Base-by-base conservation (phyloP, 2,329 filamentous ascomycete genomes). In the Colletotrichum zoysiae region DNA sequence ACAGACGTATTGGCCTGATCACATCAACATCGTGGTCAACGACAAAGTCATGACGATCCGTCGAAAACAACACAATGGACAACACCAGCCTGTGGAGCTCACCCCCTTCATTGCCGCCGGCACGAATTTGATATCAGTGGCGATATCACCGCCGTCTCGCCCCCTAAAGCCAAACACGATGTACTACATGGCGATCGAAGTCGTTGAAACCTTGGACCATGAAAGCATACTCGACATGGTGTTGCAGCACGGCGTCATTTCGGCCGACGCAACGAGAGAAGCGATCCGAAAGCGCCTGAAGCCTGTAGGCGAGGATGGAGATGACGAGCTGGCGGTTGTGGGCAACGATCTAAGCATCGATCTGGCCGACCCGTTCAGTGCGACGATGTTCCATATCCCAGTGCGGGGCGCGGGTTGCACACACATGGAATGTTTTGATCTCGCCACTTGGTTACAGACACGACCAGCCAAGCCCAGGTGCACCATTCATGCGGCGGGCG, bases 401-500 rank as follows among this genome's bases (percentile, higher is more conserved):
- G 93, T 91, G 2, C 91, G 95, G 38, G 91, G 94, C 35, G 83
- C 77, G 9, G 76, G 80, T 3, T 99, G 96, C 79, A 84, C 84
- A 33, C 95, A 99, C 78, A 84, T 92, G 46, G 94, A 98, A 78
- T 97, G 95, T 78, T 98, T 98, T 78, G 95, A 98, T 79, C 89
- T 98, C 9, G 88, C 92, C 26, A 95, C 89, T 0, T 98, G 94
- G 84, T 87, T 99, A 11, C 81, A 85, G 18, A 93, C 92, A 6
- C 89, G 93, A 53, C 84, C 85, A 6, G 81, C 82, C 18, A 87
- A 86, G 72, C 79, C 81, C 33, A 76, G 75, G 40, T 86, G 84
- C 75, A 76, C 77, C 61, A 79, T 84, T 62, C 69, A 74, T 33
- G 73, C 75, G 30, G 64, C 79, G 61, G 76, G 79, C 50, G 86